Percentiles rank a stretch among this genome's conserved stretches.
Conservation (phyloP, 768 basidiomycete genomes). For the Rhodotorula babjevae region DNA sequence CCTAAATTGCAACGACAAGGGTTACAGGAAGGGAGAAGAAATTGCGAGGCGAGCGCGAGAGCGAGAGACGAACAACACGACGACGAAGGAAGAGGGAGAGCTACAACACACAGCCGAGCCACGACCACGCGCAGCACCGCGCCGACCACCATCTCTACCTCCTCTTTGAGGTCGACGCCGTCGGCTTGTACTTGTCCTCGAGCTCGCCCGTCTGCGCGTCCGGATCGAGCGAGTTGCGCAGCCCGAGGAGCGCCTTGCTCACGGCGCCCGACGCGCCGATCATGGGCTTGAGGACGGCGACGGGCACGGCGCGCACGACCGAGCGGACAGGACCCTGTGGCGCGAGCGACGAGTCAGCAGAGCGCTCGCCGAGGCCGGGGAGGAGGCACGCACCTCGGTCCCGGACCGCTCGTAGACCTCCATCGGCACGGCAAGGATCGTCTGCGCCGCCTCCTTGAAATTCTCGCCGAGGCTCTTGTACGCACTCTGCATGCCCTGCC, state of each 20-base stretch:
- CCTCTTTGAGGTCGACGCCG: neutral
- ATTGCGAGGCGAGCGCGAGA: neutral
- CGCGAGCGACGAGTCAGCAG: neutral
- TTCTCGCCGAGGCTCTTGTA: constrained; percentile 82
- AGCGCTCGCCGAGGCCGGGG: neutral
- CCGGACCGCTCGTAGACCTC: constrained; percentile 94
- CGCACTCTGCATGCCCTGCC: constrained; percentile 84
- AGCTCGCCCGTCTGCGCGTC: constrained; percentile 66
- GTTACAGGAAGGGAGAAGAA: too few species aligned
- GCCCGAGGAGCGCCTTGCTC: constrained; percentile 85
- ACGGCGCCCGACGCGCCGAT: constrained; percentile 96
- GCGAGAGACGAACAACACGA: neutral
- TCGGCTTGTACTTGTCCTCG: constrained; percentile 82
- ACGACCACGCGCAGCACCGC: too few species aligned
- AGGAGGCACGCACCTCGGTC: constrained; percentile 62
- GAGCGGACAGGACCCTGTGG: constrained; percentile 81
- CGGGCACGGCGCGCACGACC: constrained; percentile 93
- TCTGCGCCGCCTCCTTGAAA: constrained; percentile 89
- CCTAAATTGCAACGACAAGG: neutral
- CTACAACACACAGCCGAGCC: neutral
- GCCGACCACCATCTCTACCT: neutral
- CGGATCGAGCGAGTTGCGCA: constrained; percentile 89
- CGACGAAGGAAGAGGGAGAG: too few species aligned
- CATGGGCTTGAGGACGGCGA: constrained; percentile 95
- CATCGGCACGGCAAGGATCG: constrained; percentile 97